A percentile compares a stretch with the other conserved stretches of the same genome.
phyloP scores from a whole-genome alignment of 805 yeast genomes.

The Tetrapisispora namnaoensis region DNA sequence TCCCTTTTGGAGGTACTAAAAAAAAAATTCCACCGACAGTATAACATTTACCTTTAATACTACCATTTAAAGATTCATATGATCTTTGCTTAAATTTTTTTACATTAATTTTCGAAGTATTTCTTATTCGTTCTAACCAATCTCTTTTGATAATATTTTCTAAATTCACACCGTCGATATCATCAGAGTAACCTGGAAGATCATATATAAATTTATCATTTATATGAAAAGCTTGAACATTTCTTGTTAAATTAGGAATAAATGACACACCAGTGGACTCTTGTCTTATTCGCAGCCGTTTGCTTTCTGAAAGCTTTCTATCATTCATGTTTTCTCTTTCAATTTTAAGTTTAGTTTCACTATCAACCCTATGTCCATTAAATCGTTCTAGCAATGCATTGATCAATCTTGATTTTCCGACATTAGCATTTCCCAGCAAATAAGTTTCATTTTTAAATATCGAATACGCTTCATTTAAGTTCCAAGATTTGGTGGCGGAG shows the following conservation, averaged over 20 bases:
- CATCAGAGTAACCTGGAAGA: conserved; percentile 32
- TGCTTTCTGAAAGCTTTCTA: not conserved
- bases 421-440: conserved; percentile 56
- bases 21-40: conserved; percentile 56
- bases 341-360: conserved; percentile 6
- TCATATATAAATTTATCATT: conserved; percentile 27
- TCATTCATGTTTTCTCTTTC: not conserved
- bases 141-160: conserved; percentile 23
- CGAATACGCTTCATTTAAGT: conserved; percentile 15
- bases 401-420: conserved; percentile 59
- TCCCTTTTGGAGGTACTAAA: conserved; percentile 41
- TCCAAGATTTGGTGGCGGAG: conserved; percentile 24
- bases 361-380: conserved; percentile 12
- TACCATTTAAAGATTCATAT: conserved; percentile 33
- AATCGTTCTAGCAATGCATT: conserved; percentile 34
- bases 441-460: conserved; percentile 30
- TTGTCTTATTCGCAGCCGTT: conserved; percentile 3
- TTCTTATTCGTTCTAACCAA: conserved; percentile 24
- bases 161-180: conserved; percentile 15
- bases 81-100: conserved; percentile 23
- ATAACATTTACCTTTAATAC: conserved; percentile 32
- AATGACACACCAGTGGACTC: conserved; percentile 31
- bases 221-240: conserved; percentile 33
- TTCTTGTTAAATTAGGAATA: conserved; percentile 67
- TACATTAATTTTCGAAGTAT: conserved; percentile 26